Base-by-base conservation (phyloP, 352 stramenopile genomes). In the Albugo candida region DNA sequence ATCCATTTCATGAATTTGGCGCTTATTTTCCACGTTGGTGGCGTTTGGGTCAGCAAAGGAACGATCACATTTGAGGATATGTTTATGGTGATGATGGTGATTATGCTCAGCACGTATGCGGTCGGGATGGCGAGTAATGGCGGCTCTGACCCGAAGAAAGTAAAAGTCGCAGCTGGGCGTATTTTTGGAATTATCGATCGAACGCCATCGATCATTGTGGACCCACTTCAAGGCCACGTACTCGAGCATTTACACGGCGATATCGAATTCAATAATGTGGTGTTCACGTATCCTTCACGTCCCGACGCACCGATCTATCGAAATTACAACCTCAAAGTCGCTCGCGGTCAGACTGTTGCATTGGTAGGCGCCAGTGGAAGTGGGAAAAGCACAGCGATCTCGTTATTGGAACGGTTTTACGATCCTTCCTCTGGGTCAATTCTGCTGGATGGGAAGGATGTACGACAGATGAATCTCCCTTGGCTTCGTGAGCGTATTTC, bases 221-320 rank as follows among this genome's bases (percentile, higher is more conserved):
- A 45, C 5, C 57, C 56, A 0, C 47, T 51, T 0, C 16, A 36
- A 13, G 61, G 61, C 1, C 21, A 19, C 1, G 56, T 53, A 11
- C 44, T 70, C 1, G 35, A 48, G 0, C 39, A 35, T 1, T 49
- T 81, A 1, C 35, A 61, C 1, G 86, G 91, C 11, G 58, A 71
- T 20, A 61, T 95, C 47, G 35, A 64, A 13, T 94, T 98, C 49
- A 39, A 89, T 27, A 60, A 96, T 50, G 74, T 98, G 10, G 49
- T 43, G 6, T 97, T 97, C 57, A 60, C 70, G 2, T 98, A 97
- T 58, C 84, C 89, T 10, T 79, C 80, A 1, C 56, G 86, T 24
- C 71, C 70, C 1, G 68, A 86, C 10, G 56, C 67, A 12, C 45
- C 40, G 2, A 71, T 97, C 40, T 83, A 96, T 46, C 67, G 70